phyloP scores from a whole-genome alignment of 2,329 filamentous ascomycete genomes.

The Leptographium galeiforme region DNA sequence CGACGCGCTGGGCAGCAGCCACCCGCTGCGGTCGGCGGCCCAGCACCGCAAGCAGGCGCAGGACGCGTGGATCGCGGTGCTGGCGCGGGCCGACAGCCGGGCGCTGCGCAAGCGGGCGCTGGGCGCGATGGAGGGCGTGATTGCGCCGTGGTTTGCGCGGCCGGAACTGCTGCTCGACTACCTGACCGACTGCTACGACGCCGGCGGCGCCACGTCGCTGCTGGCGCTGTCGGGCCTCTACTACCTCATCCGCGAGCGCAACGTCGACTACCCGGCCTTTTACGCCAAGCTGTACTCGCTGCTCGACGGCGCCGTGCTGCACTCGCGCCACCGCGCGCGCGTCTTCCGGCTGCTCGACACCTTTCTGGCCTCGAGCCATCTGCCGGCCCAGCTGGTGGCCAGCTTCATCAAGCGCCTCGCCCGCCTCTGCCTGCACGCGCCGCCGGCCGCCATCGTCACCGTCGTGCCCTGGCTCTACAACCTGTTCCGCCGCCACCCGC shows the following conservation, averaged over 20 bases:
- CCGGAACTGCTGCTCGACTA: conserved; percentile 92
- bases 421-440: conserved; percentile 71
- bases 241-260: conserved; percentile 84
- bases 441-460: conserved; percentile 77
- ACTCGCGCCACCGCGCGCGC: conserved; percentile 85
- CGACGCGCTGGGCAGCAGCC: conserved; percentile 49
- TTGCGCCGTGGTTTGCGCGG: conserved; percentile 80
- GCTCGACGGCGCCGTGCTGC: conserved; percentile 70
- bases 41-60: conserved; percentile 71
- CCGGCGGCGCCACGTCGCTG: conserved; percentile 74
- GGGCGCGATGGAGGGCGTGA: conserved; percentile 58
- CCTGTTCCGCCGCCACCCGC: conserved; percentile 75
- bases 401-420: conserved; percentile 94
- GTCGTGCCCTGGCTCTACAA: conserved; percentile 95
- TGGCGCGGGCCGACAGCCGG: conserved; percentile 51
- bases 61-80: conserved; percentile 71
- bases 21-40: conserved; percentile 48
- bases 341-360: conserved; percentile 89
- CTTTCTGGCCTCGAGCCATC: conserved; percentile 81
- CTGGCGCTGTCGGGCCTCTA: conserved; percentile 87
- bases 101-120: conserved; percentile 65
- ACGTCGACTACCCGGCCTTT: conserved; percentile 91
- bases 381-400: conserved; percentile 79
- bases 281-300: conserved; percentile 90
- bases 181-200: conserved; percentile 82